Percentiles rank a stretch among this genome's conserved stretches.
These are phyloP conservation scores for Pseudogymnoascus sp. DNA, from an alignment of 2,329 filamentous ascomycete species.

Conservation along the genomic window DNA sequence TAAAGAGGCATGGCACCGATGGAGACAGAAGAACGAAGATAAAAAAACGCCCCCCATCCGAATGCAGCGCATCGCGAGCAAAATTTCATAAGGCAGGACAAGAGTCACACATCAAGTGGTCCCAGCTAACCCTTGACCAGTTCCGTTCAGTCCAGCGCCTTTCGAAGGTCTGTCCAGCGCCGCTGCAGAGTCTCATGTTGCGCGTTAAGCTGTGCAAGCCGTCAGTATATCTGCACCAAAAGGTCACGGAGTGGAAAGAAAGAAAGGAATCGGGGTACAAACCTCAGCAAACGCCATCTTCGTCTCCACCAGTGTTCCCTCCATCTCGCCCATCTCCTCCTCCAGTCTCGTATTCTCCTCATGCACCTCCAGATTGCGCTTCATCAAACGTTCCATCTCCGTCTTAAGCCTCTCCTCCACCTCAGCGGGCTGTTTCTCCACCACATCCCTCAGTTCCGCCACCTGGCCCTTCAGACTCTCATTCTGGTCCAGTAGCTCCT, in stretches of 20 bases:
- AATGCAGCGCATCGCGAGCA: neutral
- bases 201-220: constrained; percentile 52
- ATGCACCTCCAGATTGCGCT: constrained; percentile 85
- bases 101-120: neutral
- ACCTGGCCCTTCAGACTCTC: constrained; percentile 82
- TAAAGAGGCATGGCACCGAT: neutral
- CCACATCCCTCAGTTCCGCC: constrained; percentile 72
- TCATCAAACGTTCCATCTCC: constrained; percentile 88
- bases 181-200: constrained; percentile 64
- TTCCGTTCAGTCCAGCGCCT: constrained; percentile 36
- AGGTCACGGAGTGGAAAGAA: constrained; percentile 3
- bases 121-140: neutral
- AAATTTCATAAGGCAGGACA: neutral
- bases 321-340: constrained; percentile 84
- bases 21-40: neutral
- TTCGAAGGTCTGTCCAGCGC: constrained; percentile 67
- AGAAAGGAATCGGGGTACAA: constrained; percentile 33
- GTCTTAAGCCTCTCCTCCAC: constrained; percentile 72
- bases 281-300: constrained; percentile 97
- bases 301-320: constrained; percentile 82
- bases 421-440: constrained; percentile 82
- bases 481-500: constrained; percentile 80
- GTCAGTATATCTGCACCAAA: constrained; percentile 15
- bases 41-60: neutral
- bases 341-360: constrained; percentile 85